Evolutionary conservation across 441 rosid genomes (phyloP), one percentile per base, ranked within the genome.

Genomic region (Syzygium malaccense): DNA sequence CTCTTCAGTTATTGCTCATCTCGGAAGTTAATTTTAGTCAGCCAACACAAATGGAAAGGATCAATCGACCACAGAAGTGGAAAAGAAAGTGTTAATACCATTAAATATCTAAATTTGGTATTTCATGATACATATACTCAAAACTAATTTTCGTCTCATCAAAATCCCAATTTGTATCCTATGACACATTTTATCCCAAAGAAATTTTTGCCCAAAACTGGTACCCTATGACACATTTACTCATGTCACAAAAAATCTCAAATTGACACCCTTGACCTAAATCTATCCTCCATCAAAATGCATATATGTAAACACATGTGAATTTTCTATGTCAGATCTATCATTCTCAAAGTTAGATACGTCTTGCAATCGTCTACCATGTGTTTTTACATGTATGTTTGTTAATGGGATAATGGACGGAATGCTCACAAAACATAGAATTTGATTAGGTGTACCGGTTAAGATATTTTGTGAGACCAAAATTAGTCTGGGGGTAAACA

Each of bases 351-450:
- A 58, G 32, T 58, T 58, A 26, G 66, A 58, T 58, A 30, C 66
- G 13, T 58, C 0, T 58, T 58, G 28, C 0, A 58, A 58, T 58
- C 14, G 0, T 12, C 30, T 58, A 26, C 64, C 17, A 28, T 0
- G 30, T 58, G 0, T 58, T 3, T 58, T 26, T 26, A 58, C 64
- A 26, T 58, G 26, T 12, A 58, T 58, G 64, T 30, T 26, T 58
- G 26, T 26, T 58, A 58, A 58, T 12, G 15, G 30, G 7, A 58
- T 58, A 26, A 26, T 58, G 17, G 66, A 26, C 0, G 1, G 17
- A 58, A 58, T 58, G 28, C 32, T 58, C 0, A 0, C 4, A 0
- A 58, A 58, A 13, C 32, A 58, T 28, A 28, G 30, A 58, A 58
- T 12, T 58, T 58, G 32, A 5, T 58, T 28, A 58, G 66, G 17